phyloP scores from a whole-genome alignment of 441 rosid species.

The Codiaeum variegatum region DNA sequence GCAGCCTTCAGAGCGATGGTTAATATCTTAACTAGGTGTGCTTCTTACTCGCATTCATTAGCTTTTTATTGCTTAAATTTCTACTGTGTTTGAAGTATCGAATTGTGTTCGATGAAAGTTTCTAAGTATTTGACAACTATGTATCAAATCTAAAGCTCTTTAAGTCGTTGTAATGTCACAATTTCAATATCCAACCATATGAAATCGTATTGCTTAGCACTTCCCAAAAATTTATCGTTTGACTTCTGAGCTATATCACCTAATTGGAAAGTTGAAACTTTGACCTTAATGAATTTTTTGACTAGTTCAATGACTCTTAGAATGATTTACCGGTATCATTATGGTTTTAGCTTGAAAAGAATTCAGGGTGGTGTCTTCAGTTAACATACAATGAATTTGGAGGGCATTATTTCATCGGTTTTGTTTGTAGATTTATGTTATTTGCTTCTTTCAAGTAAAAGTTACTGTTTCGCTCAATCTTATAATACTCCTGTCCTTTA shows the following conservation, averaged over 20 bases:
- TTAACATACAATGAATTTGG: not conserved
- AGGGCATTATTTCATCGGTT: not conserved
- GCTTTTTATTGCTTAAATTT: constrained; percentile 4
- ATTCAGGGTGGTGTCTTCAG: not conserved
- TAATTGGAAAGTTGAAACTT: not conserved
- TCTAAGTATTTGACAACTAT: not conserved
- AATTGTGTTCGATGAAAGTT: not conserved
- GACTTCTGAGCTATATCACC: not conserved
- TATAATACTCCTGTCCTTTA: not conserved
- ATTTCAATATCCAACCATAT: too few species aligned
- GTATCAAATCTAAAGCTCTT: not conserved
- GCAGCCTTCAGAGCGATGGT: constrained; percentile 99
- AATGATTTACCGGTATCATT: not conserved
- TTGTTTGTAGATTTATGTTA: not conserved
- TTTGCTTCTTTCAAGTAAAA: not conserved
- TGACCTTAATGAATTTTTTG: not conserved
- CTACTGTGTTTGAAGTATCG: not conserved
- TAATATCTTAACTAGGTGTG: constrained; percentile 92
- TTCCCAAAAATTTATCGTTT: not conserved
- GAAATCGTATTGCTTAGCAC: not conserved
- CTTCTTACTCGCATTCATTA: constrained; percentile 12
- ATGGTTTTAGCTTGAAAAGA: not conserved
- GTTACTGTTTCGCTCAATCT: not conserved
- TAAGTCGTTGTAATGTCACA: too few species aligned
- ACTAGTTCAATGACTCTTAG: not conserved